Evolutionary conservation across 2,329 filamentous ascomycete species (phyloP), one percentile per base, ranked within the genome.

Genomic region (Paracoccidioides brasiliensis): DNA sequence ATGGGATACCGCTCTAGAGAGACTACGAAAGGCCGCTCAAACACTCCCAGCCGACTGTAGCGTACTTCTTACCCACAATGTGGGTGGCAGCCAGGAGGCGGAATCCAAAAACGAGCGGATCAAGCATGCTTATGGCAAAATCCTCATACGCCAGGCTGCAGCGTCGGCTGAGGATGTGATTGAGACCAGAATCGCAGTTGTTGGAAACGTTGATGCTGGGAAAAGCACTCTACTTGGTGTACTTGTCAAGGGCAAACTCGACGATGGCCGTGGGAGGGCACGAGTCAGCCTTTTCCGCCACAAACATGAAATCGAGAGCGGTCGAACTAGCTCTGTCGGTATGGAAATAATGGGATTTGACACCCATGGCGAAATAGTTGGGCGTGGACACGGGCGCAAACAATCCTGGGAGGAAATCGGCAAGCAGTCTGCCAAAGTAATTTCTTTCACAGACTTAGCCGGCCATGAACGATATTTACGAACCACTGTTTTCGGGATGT

Each of bases 321-420:
- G 93, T 1, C 81, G 93, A 61, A 98, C 93, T 8, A 95, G 89
- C 67, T 96, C 90, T 0, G 93, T 98, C 0, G 91, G 93, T 44
- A 94, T 97, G 90, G 93, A 98, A 70, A 97, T 97, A 59, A 90
- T 97, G 85, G 93, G 93, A 1, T 98, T 96, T 64, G 90, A 97
- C 70, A 89, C 86, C 52, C 80, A 80, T 55, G 91, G 93, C 33
- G 82, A 90, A 32, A 85, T 95, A 33, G 80, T 97, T 14, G 81
- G 83, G 14, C 91, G 88, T 42, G 86, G 86, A 57, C 87, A 90
- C 2, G 91, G 90, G 0, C 82, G 93, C 69, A 88, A 85, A 73
- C 76, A 97, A 38, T 91, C 90, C 3, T 98, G 93, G 93, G 91
- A 96, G 69, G 93, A 98, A 69, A 96, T 98, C 66, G 93, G 93